Conservation (phyloP, 257 asterid species). For the Gynochthodes officinalis region DNA sequence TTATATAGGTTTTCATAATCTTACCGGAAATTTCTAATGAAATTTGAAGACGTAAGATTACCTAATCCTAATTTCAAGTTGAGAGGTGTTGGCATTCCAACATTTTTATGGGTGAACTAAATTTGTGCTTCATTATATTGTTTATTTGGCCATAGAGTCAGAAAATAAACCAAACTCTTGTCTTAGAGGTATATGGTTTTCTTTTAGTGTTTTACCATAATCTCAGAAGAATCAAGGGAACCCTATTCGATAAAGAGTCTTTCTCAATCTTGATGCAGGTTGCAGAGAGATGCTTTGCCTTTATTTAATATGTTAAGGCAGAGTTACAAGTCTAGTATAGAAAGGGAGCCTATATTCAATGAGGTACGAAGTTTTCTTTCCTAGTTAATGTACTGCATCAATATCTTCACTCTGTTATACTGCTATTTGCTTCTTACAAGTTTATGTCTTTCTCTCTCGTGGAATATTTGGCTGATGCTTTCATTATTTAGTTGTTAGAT, state of each 20-base stretch:
- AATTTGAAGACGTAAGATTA: not conserved
- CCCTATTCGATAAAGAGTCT: conserved; percentile 13
- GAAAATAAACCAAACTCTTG: not conserved
- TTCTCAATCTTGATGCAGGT: conserved; percentile 42
- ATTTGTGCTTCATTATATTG: no score
- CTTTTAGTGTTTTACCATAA: not conserved
- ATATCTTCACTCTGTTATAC: not conserved
- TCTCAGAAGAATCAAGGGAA: not conserved
- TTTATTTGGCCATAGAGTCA: not conserved
- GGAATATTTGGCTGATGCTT: conserved; percentile 10
- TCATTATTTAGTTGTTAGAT: conserved; percentile 66
- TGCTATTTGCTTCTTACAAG: not conserved
- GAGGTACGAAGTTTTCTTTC: conserved; percentile 49
- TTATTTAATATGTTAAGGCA: conserved; percentile 82
- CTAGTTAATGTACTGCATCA: not conserved
- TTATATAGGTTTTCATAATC: not conserved
- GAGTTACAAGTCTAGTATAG: conserved; percentile 57
- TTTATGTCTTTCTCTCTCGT: conserved; percentile 7
- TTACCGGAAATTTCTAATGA: not conserved
- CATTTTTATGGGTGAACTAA: not conserved
- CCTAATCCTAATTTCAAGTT: not conserved
- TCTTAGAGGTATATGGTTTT: not conserved
- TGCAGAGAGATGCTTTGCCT: conserved; percentile 95
- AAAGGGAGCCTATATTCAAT: conserved; percentile 62
- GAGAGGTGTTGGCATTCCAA: not conserved